Percentiles rank a stretch among this genome's conserved stretches.
phyloP scores from a whole-genome alignment of 441 rosid species.

The Erysimum pusillum region DNA sequence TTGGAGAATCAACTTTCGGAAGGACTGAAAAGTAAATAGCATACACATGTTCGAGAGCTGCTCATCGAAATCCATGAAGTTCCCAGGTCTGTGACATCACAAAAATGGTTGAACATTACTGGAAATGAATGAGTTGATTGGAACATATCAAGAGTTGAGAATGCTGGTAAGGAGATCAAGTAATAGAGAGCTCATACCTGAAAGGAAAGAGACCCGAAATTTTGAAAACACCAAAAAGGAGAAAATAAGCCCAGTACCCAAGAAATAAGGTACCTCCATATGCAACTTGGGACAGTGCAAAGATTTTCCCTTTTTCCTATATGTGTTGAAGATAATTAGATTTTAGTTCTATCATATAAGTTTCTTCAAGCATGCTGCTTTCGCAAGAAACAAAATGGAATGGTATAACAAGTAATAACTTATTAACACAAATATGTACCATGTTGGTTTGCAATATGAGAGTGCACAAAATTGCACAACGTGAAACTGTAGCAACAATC shows the following conservation, averaged over 20 bases:
- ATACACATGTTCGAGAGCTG: conserved; percentile 86
- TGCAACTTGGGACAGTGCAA: conserved; percentile 83
- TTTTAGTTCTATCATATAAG: not conserved
- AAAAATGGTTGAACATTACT: conserved; percentile 23
- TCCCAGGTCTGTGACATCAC: conserved; percentile 62
- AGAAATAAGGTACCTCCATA: conserved; percentile 80
- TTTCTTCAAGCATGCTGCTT: too few species aligned
- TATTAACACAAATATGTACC: too few species aligned
- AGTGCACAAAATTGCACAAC: conserved; percentile 76
- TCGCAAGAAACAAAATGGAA: conserved; percentile 22
- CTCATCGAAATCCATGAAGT: conserved; percentile 62
- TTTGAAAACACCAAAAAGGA: conserved; percentile 54
- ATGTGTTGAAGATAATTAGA: conserved; percentile 16
- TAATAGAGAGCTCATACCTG: conserved; percentile 62
- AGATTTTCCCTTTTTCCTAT: conserved; percentile 76
- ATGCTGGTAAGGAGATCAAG: conserved; percentile 27
- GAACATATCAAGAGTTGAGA: conserved; percentile 25
- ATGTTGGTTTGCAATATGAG: conserved; percentile 68
- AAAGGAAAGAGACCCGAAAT: conserved; percentile 75
- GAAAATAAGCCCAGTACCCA: conserved; percentile 94
- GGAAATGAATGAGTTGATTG: conserved; percentile 21
- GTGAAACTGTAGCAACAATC: conserved; percentile 78
- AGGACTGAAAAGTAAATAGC: conserved; percentile 86
- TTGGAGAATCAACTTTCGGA: conserved; percentile 88
- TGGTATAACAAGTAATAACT: too few species aligned